A percentile compares a stretch with the other conserved stretches of the same genome.
These are phyloP conservation scores for Ramaria rubella DNA, from an alignment of 768 basidiomycete genomes.

Conservation along the genomic window DNA sequence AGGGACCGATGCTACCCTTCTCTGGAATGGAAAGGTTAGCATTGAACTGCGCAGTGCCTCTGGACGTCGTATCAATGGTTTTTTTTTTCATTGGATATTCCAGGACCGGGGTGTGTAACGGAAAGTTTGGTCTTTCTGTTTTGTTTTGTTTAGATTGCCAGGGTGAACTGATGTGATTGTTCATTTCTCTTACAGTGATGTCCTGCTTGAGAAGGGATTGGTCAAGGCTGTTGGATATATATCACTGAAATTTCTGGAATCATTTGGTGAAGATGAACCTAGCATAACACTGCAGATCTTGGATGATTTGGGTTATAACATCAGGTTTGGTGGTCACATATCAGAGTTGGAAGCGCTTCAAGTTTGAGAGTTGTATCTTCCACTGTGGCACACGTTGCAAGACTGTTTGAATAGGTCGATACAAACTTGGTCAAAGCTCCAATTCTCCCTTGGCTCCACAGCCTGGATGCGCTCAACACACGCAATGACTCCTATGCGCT, in stretches of 20 bases:
- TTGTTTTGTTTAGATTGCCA: not conserved
- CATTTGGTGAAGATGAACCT: not conserved
- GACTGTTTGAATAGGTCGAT: slow-evolving; percentile 36
- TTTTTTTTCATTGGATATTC: slow-evolving; percentile 32
- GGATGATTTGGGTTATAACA: slow-evolving; percentile 58
- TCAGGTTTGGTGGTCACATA: slow-evolving; percentile 71
- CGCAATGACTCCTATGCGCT: slow-evolving; percentile 71
- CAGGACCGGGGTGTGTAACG: slow-evolving; percentile 55
- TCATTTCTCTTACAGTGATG: slow-evolving; percentile 43
- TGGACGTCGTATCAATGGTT: slow-evolving; percentile 10
- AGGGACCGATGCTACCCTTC: slow-evolving; percentile 61
- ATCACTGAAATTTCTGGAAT: slow-evolving; percentile 27
- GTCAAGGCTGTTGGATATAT: slow-evolving; percentile 54
- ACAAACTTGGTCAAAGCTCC: slow-evolving; percentile 62
- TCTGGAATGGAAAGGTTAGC: slow-evolving; percentile 59
- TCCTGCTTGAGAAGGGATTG: slow-evolving; percentile 63
- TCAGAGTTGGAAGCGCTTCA: slow-evolving; percentile 67
- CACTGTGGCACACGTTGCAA: not conserved
- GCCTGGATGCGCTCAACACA: slow-evolving; percentile 80
- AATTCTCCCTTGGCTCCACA: slow-evolving; percentile 71
- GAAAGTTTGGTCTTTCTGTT: slow-evolving; percentile 29
- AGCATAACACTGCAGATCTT: slow-evolving; percentile 40
- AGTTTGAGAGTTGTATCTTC: slow-evolving; percentile 21
- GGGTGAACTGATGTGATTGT: not conserved
- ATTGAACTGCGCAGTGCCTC: slow-evolving; percentile 28